These are phyloP conservation scores for Aspergillus calidoustus DNA, from an alignment of 2,329 filamentous ascomycete species.

Conservation along the genomic window DNA sequence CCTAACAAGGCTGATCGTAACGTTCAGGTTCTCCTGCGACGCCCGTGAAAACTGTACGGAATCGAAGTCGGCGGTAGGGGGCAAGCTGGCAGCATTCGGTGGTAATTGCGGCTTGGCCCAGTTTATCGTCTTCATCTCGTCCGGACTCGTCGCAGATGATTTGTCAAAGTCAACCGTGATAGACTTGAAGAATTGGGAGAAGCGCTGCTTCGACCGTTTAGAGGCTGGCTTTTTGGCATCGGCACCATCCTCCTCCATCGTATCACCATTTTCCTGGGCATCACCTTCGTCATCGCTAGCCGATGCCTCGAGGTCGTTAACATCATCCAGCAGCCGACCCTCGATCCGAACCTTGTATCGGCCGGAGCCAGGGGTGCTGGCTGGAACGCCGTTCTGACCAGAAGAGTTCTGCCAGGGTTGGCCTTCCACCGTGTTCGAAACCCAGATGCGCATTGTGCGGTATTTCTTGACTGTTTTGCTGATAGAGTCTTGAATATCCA, in stretches of 20 bases:
- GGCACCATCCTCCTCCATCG: conserved; percentile 65
- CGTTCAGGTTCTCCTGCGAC: conserved; percentile 89
- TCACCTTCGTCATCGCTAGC: conserved; percentile 54
- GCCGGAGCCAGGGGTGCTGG: conserved; percentile 42
- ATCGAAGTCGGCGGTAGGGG: conserved; percentile 79
- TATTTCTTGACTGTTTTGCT: conserved; percentile 77
- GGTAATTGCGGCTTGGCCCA: conserved; percentile 79
- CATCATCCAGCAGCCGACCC: conserved; percentile 77
- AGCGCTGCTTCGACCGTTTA: conserved; percentile 43
- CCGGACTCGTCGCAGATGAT: conserved; percentile 43
- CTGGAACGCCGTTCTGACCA: conserved; percentile 70
- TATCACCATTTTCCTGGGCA: conserved; percentile 48
- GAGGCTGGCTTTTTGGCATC: conserved; percentile 34
- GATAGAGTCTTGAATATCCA: conserved; percentile 85
- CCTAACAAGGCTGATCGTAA: conserved; percentile 82
- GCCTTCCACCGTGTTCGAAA: conserved; percentile 91
- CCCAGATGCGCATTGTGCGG: conserved; percentile 88
- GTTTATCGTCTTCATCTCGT: conserved; percentile 62
- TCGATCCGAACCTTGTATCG: conserved; percentile 88
- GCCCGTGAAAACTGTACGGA: conserved; percentile 88
- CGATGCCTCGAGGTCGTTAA: conserved; percentile 58
- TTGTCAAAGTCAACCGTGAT: conserved; percentile 58
- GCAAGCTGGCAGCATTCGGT: conserved; percentile 56
- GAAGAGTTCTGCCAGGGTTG: conserved; percentile 94
- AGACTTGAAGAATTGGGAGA: conserved; percentile 57